Percentiles rank a stretch among this genome's conserved stretches.
Conservation (phyloP, 129 eudicot species). For the Tanacetum coccineum region DNA sequence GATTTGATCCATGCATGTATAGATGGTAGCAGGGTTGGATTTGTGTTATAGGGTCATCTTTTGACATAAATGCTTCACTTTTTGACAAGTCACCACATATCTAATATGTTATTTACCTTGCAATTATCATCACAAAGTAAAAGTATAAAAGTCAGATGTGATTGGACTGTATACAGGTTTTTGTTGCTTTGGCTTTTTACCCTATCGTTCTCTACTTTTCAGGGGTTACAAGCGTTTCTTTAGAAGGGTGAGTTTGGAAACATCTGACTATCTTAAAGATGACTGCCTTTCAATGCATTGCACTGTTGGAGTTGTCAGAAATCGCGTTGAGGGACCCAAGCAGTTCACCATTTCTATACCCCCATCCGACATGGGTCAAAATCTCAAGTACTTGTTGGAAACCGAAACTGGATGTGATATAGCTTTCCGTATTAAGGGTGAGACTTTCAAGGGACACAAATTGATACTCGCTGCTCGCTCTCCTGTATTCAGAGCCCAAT, state of each 20-base stretch:
- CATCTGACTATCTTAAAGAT: constrained; percentile 70
- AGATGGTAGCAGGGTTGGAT: too few relatives aligned
- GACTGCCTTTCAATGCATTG: constrained; percentile 83
- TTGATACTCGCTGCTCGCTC: too few relatives aligned
- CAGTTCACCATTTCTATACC: constrained; percentile 53
- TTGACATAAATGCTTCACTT: too few relatives aligned
- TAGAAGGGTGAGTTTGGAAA: constrained; percentile 60
- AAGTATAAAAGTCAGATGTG: not conserved
- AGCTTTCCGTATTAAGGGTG: constrained; percentile 55
- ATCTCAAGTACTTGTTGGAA: constrained; percentile 57
- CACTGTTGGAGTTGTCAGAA: constrained; percentile 92
- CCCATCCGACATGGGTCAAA: constrained; percentile 84
- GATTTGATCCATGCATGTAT: too few relatives aligned
- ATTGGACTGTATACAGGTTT: not conserved
- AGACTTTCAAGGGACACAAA: constrained; percentile 75
- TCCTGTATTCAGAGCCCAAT: too few relatives aligned
- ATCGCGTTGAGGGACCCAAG: constrained; percentile 81
- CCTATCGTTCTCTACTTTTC: constrained; percentile 15
- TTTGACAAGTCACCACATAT: too few relatives aligned
- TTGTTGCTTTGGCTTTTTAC: not conserved
- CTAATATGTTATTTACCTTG: too few relatives aligned
- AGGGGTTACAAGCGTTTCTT: constrained; percentile 98
- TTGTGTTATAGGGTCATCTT: too few relatives aligned
- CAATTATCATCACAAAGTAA: too few relatives aligned
- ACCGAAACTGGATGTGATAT: constrained; percentile 75